Conservation (phyloP, 1,284 basidiomycete genomes). For the Grifola frondosa region DNA sequence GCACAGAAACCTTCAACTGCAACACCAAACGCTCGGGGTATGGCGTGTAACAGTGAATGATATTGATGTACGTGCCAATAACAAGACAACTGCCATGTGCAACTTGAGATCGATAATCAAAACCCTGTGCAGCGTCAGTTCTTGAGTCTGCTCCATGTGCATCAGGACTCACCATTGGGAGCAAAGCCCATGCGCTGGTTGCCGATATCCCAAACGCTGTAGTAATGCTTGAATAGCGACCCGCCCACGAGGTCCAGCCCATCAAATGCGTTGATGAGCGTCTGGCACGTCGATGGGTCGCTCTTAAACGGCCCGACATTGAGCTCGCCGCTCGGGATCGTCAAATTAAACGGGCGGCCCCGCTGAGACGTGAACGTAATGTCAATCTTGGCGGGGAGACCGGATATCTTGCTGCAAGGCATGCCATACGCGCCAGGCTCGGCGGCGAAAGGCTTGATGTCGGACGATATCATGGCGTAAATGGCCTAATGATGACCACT, state of each 20-base stretch:
- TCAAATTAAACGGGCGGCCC: constrained; percentile 50
- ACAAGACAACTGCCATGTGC: no score
- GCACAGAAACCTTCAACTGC: no score
- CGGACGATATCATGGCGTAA: constrained; percentile 54
- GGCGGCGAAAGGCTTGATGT: constrained; percentile 47
- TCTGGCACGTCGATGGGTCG: constrained; percentile 48
- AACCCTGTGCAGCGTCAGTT: no score
- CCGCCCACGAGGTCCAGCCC: constrained; percentile 50
- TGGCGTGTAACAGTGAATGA: no score
- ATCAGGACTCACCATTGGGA: constrained; percentile 33
- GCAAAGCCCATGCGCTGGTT: constrained; percentile 50
- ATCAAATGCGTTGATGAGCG: constrained; percentile 56
- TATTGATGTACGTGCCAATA: no score
- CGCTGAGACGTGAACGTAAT: constrained; percentile 49
- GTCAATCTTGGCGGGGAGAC: constrained; percentile 49
- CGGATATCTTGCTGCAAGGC: constrained; percentile 44
- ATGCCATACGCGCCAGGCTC: constrained; percentile 57
- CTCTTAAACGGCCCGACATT: constrained; percentile 54
- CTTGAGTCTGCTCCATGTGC: no score
- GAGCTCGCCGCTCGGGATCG: constrained; percentile 54
- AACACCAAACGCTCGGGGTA: no score
- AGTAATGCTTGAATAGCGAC: constrained; percentile 55
- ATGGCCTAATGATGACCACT: constrained; percentile 39
- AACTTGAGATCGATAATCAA: no score
- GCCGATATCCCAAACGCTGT: constrained; percentile 55